Evolutionary conservation across 2,329 filamentous ascomycete species (phyloP).

Genomic region (Pseudocercospora pini-densiflorae): DNA sequence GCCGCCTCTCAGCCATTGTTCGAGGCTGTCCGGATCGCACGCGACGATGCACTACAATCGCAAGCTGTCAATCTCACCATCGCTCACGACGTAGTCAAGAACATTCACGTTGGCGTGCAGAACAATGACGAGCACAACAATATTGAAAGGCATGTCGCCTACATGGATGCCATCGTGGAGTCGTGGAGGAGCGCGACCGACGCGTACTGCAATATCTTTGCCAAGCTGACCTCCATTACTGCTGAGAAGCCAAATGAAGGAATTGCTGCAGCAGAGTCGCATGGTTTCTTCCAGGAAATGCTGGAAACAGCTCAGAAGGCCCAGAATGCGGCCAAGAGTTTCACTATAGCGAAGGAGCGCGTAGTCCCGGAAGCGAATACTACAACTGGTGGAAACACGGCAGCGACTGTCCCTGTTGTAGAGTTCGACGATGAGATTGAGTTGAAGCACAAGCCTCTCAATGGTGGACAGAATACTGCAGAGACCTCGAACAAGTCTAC

Average conservation of each 20-base stretch:
- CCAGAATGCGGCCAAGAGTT: slow-evolving; percentile 25
- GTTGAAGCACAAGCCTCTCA: not conserved
- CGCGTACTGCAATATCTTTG: slow-evolving; percentile 36
- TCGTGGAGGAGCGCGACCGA: slow-evolving; percentile 37
- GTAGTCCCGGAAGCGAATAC: not conserved
- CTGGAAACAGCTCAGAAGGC: slow-evolving; percentile 29
- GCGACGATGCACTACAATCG: slow-evolving; percentile 20
- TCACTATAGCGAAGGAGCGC: slow-evolving; percentile 16
- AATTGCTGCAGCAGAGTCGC: slow-evolving; percentile 25
- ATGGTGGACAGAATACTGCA: not conserved
- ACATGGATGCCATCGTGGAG: slow-evolving; percentile 34
- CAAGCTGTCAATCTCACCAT: slow-evolving; percentile 31
- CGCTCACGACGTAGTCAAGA: slow-evolving; percentile 35
- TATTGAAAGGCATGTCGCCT: slow-evolving; percentile 29
- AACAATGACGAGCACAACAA: slow-evolving; percentile 26
- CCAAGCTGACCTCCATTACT: slow-evolving; percentile 32
- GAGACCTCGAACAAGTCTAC: not conserved
- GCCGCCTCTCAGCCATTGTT: slow-evolving; percentile 38
- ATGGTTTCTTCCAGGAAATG: slow-evolving; percentile 33
- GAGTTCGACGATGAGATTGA: not conserved
- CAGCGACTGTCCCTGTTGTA: not conserved
- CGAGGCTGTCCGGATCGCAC: slow-evolving; percentile 33
- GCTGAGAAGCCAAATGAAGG: slow-evolving; percentile 33
- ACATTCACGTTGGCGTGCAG: slow-evolving; percentile 35
- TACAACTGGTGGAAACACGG: not conserved